Percentiles rank a stretch among this genome's conserved stretches.
These are phyloP conservation scores for Tanacetum coccineum DNA, from an alignment of 129 eudicot genomes.

Conservation along the genomic window DNA sequence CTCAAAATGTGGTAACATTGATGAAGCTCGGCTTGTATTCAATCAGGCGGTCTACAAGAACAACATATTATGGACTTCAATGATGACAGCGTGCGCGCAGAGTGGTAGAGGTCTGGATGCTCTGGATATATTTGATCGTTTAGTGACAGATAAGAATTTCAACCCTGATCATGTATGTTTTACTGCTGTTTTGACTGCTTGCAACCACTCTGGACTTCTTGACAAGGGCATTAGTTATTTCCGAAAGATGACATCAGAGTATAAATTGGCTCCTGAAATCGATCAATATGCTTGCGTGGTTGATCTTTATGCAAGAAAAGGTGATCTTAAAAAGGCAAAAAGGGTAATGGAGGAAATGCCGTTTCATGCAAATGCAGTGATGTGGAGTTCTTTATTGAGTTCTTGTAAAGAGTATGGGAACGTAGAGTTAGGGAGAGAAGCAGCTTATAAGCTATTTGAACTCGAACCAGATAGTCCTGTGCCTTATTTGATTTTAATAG, in stretches of 20 bases:
- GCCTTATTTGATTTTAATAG: constrained; percentile 38
- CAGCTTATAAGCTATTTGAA: constrained; percentile 36
- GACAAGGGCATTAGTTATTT: constrained; percentile 34
- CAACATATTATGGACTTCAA: constrained; percentile 40
- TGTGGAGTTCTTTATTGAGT: constrained; percentile 48
- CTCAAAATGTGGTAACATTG: constrained; percentile 44
- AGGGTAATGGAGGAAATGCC: constrained; percentile 47
- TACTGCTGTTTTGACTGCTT: constrained; percentile 44
- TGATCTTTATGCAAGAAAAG: constrained; percentile 46
- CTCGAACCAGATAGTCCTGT: constrained; percentile 40
- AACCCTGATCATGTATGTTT: constrained; percentile 47
- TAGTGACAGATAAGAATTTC: constrained; percentile 25
- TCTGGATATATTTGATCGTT: constrained; percentile 33
- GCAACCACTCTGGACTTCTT: constrained; percentile 43
- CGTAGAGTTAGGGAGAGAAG: constrained; percentile 40
- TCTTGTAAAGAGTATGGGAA: constrained; percentile 46
- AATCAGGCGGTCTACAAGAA: constrained; percentile 29
- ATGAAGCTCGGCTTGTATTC: constrained; percentile 38
- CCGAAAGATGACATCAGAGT: constrained; percentile 38
- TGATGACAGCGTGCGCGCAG: constrained; percentile 44
- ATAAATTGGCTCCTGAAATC: constrained; percentile 32
- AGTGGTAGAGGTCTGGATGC: constrained; percentile 47
- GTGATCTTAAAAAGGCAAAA: constrained; percentile 36
- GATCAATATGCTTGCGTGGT: constrained; percentile 52
- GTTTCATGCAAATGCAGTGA: constrained; percentile 34